Percentiles rank a stretch among this genome's conserved stretches.
Conservation (phyloP, 495 filamentous ascomycete species). For the Penicillium desertorum region DNA sequence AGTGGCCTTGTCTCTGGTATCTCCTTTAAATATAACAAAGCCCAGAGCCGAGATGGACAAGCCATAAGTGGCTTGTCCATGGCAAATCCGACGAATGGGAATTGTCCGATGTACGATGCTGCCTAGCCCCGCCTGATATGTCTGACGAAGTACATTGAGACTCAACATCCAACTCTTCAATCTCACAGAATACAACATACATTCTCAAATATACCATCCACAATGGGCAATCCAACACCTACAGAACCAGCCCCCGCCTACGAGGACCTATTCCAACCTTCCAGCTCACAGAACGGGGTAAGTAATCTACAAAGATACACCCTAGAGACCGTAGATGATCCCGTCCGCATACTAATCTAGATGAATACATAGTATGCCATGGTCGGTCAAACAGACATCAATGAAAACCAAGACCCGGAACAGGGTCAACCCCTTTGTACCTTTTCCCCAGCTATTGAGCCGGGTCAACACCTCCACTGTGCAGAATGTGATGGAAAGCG, state of each 20-base stretch:
- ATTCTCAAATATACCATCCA: neutral
- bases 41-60: no score
- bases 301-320: neutral
- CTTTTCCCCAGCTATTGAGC: no score
- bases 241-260: conserved; percentile 19
- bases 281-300: conserved; percentile 5
- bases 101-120: no score
- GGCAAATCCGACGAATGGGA: no score
- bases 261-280: conserved; percentile 14
- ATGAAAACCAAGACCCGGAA: neutral
- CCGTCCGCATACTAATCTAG: neutral
- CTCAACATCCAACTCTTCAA: no score
- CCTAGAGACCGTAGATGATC: neutral
- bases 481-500: conserved; percentile 17
- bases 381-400: conserved; percentile 2
- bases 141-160: no score
- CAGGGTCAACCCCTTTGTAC: neutral
- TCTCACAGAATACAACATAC: neutral
- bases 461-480: conserved; percentile 15
- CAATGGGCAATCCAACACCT: conserved; percentile 11
- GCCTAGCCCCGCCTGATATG: no score
- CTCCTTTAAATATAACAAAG: no score
- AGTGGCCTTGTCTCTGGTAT: no score
- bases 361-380: conserved; percentile 4
- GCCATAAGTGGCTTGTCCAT: no score